These are phyloP conservation scores for Saccharomyces hybrid DNA, from an alignment of 1,139 yeast species.

Conservation along the genomic window DNA sequence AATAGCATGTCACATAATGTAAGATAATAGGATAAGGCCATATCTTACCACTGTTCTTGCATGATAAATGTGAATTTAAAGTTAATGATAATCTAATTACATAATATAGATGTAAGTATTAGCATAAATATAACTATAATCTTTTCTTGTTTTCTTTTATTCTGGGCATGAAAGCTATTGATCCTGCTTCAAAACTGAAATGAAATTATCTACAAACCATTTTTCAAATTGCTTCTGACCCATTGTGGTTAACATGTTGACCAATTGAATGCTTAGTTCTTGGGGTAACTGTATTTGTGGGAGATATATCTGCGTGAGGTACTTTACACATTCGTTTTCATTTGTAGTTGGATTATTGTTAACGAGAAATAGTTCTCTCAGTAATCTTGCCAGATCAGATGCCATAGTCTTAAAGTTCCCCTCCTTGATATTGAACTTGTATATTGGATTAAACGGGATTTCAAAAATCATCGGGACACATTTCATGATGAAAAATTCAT, in stretches of 20 bases:
- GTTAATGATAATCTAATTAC: neutral
- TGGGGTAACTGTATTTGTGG: too few species aligned
- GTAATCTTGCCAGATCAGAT: too few species aligned
- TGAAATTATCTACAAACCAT: conserved; percentile 38
- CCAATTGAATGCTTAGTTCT: conserved; percentile 52
- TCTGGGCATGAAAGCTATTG: neutral
- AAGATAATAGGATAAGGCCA: neutral
- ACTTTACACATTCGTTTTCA: too few species aligned
- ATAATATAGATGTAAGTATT: neutral
- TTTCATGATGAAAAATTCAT: too few species aligned
- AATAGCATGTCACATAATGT: neutral
- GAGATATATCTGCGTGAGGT: too few species aligned
- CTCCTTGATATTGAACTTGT: too few species aligned
- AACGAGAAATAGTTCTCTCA: too few species aligned
- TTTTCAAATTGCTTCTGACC: conserved; percentile 58
- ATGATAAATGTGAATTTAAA: neutral
- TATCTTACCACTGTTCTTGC: neutral
- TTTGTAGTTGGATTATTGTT: too few species aligned
- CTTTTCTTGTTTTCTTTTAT: neutral
- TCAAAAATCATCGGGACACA: too few species aligned
- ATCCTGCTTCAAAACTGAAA: neutral
- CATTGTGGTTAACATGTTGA: conserved; percentile 45
- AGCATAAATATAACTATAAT: neutral
- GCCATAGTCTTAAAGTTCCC: too few species aligned
- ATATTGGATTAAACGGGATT: too few species aligned